Base-by-base conservation (phyloP, 2,329 filamentous ascomycete genomes). In the Fusarium sp. region DNA sequence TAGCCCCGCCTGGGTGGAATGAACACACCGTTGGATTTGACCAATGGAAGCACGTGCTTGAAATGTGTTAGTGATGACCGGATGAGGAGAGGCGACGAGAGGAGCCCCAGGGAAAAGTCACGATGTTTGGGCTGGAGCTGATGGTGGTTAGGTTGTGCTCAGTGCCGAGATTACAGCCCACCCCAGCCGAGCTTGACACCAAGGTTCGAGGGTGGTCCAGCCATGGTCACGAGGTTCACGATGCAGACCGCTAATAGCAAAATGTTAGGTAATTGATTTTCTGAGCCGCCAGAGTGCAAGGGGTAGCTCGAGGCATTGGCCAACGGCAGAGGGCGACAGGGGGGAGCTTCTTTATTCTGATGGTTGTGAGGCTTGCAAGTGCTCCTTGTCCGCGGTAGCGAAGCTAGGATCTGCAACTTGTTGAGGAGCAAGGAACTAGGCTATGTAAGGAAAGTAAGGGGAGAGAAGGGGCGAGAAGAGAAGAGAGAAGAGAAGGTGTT, bases 261-360 rank as follows among this genome's bases (percentile, higher is more conserved):
- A 77, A 52, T 24, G 57, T 78, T 77, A 77, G 67, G 71, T 77
- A 77, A 77, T 71, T 70, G 52, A 63, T 64, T 58, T 58, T 63
- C 45, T 55, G 61, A 70, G 61, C 67, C 70, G 41, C 56, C 36
- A 26, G 47, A 69, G 39, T 28, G 51, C 69, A 74, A 74, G 67
- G 71, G 71, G 71, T 49, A 69, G 67, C 57, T 62, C n/a, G 44
- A 55, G 54, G 69, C 59, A 74, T 75, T 75, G 72, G 57, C 58
- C 69, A 75, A 75, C 66, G 56, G 51, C 42, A 74, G 24, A 51
- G 61, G 64, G 39, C 41, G 35, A 41, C 51, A 55, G 28, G 51
- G 51, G 51, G 35, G 51, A 55, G 51, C 35, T 41, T 70, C 59
- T 38, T 59, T 47, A 48, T 59, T 35, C 39, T 64, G 63, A 42